Base-by-base conservation (phyloP, 2,329 filamentous ascomycete species). In the Dothistroma pini region DNA sequence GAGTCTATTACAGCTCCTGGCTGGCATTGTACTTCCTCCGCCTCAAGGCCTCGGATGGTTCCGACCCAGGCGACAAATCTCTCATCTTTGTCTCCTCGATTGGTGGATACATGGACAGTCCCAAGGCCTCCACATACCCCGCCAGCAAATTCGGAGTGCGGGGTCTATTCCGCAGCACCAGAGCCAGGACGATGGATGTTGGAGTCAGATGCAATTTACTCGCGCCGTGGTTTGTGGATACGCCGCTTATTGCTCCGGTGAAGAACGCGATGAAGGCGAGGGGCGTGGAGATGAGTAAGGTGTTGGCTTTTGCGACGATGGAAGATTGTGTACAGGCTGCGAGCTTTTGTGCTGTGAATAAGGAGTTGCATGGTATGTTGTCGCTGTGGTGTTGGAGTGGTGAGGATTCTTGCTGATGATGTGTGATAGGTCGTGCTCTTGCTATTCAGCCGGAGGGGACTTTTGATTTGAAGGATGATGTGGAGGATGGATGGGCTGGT, bases 21-120 rank as follows among this genome's bases (percentile, higher is more conserved):
- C 54, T 63, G n/a, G 57, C 61, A 8, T 38, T 63, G 35, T 58
- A 63, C 57, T 60, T 60, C 57, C 60, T 60, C n/a, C 61, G 61
- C 1, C 53, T 63, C 25, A 12, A 12, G 7, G 35, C 61, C 14
- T 14, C 57, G 0, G 21, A 50, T 21, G 14, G 41, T n/a, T 34
- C 56, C 11, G 10, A 56, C 14, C 25, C 35, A 29, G 48, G 32
- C 19, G 60, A 59, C 41, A 64, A 64, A 31, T 59, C 59, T 14
- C 54, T 60, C 2, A 51, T 63, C 12, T 35, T 63, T 12, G 51
- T 63, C 49, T 60, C 61, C 32, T 60, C 57, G 25, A 60, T 63
- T 50, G 60, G 54, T 29, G 61, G 61, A 9, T 63, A 63, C 35
- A 59, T 63, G 44, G 61, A 63, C 50, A 19, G 48, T 11, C 59